Conservation (phyloP, 108 stramenopile species). For the Nannochloropsis gaditana region DNA sequence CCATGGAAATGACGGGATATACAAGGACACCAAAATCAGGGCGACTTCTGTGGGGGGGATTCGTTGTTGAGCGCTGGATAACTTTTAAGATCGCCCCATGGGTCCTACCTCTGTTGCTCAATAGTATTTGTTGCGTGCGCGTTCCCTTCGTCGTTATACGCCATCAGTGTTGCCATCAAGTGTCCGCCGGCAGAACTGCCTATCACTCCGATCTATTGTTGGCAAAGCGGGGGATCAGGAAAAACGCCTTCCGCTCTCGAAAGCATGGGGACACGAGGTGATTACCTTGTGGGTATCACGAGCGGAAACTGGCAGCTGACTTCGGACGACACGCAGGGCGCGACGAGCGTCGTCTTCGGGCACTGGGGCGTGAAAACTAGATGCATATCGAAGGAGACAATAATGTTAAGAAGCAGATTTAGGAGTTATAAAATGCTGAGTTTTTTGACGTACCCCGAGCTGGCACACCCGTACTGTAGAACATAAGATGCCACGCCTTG, state of each 20-base stretch:
- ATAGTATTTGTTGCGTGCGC: neutral
- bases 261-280: too few species aligned
- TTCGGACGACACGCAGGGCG: neutral
- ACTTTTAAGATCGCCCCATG: neutral
- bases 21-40: slow-evolving; percentile 9
- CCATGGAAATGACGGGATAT: neutral
- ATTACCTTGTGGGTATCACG: neutral
- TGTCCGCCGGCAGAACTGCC: neutral
- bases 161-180: neutral
- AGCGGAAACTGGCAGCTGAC: neutral
- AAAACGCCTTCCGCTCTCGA: too few species aligned
- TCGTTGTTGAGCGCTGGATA: neutral
- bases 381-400: neutral
- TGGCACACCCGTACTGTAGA: neutral
- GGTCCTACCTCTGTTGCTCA: neutral
- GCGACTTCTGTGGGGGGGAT: neutral
- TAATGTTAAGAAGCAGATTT: neutral
- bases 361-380: slow-evolving; percentile 3
- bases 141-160: neutral
- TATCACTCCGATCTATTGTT: neutral
- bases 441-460: neutral
- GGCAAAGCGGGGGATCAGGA: neutral
- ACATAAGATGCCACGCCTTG: neutral
- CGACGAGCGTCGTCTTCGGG: neutral
- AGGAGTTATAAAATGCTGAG: neutral